phyloP scores from a whole-genome alignment of 192 early-diverging fungal species.

The Phlyctochytrium bullatum region DNA sequence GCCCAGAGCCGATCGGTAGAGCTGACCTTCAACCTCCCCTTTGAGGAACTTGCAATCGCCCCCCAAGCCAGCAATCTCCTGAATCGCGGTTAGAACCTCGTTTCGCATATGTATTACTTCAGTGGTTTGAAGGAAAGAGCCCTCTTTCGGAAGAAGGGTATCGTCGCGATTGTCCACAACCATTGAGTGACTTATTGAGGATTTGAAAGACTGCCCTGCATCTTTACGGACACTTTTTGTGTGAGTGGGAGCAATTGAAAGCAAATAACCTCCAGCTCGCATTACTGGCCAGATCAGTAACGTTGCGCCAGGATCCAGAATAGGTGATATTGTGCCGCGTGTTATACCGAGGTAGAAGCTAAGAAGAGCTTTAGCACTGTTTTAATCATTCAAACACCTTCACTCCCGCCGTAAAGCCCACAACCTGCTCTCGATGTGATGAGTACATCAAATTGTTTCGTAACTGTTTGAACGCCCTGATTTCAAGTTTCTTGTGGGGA shows the following conservation, averaged over 20 bases:
- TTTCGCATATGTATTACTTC: too few relatives aligned
- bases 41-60: slow-evolving; percentile 79
- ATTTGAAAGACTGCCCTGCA: slow-evolving; percentile 84
- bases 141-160: slow-evolving; percentile 69
- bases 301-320: slow-evolving; percentile 74
- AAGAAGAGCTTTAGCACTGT: too few relatives aligned
- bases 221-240: slow-evolving; percentile 63
- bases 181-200: slow-evolving; percentile 66
- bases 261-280: slow-evolving; percentile 37
- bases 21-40: slow-evolving; percentile 67
- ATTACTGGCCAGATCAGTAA: slow-evolving; percentile 50
- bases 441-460: slow-evolving; percentile 62
- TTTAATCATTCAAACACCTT: too few relatives aligned
- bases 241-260: slow-evolving; percentile 15
- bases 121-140: slow-evolving; percentile 38
- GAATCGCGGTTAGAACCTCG: too few relatives aligned
- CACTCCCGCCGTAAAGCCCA: slow-evolving; percentile 56
- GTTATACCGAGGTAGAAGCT: too few relatives aligned
- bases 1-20: slow-evolving; percentile 47
- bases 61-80: slow-evolving; percentile 79
- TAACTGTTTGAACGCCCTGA: slow-evolving; percentile 65
- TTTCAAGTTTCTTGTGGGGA: slow-evolving; percentile 63
- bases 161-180: slow-evolving; percentile 76
- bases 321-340: slow-evolving; percentile 77
- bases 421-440: slow-evolving; percentile 72